A percentile compares a stretch with the other conserved stretches of the same genome.
These are phyloP conservation scores for Jimgerdemannia lactiflua DNA, from an alignment of 192 early-diverging fungal genomes.

Conservation along the genomic window DNA sequence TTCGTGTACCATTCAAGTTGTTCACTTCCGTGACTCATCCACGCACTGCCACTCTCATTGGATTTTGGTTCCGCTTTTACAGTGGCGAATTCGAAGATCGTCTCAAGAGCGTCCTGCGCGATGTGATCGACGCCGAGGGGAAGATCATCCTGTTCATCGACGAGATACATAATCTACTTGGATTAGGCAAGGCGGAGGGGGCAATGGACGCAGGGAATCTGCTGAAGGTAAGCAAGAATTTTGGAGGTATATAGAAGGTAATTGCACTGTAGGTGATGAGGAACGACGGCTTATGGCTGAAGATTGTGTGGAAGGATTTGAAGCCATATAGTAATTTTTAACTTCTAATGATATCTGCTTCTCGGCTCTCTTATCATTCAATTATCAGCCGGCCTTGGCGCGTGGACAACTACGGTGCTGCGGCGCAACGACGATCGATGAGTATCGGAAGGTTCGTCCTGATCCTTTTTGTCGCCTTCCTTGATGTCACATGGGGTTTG, in stretches of 20 bases:
- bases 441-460: constrained; percentile 57
- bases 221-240: constrained; percentile 47
- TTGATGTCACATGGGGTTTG: not conserved
- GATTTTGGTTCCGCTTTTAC: not conserved
- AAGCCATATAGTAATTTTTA: not conserved
- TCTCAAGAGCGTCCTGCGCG: constrained; percentile 68
- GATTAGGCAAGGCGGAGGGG: constrained; percentile 73
- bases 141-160: constrained; percentile 83
- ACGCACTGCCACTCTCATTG: not conserved
- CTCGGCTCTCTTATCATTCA: too few relatives aligned
- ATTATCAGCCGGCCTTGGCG: constrained; percentile 60
- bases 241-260: not conserved
- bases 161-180: constrained; percentile 74
- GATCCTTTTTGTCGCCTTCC: not conserved
- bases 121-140: constrained; percentile 65
- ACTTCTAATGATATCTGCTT: too few relatives aligned
- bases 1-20: constrained; percentile 21
- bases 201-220: constrained; percentile 78
- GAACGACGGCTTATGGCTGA: not conserved
- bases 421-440: constrained; percentile 79
- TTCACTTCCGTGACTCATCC: not conserved
- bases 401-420: constrained; percentile 69
- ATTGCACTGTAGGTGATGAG: too few relatives aligned
- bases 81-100: constrained; percentile 84
- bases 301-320: not conserved